Percentiles rank a stretch among this genome's conserved stretches.
Evolutionary conservation across 306 rosid genomes (phyloP).

Genomic region (Cucumis cinereus): DNA sequence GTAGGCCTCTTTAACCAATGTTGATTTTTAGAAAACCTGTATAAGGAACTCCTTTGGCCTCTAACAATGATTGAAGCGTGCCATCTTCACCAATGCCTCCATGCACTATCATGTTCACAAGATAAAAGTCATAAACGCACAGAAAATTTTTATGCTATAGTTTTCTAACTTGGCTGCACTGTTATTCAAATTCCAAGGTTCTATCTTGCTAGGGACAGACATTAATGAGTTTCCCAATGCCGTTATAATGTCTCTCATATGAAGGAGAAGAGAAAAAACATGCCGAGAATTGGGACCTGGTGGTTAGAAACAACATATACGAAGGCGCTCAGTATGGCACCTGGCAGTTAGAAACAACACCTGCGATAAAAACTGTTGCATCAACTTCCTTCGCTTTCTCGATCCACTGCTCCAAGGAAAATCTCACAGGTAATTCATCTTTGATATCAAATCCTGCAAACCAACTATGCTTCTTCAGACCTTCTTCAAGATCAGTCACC

Average conservation of each 20-base stretch:
- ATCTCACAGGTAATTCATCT: constrained; percentile 45
- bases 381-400: constrained; percentile 61
- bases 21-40: constrained; percentile 44
- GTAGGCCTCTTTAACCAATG: neutral
- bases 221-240: neutral
- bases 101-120: constrained; percentile 49
- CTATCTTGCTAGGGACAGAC: neutral
- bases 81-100: constrained; percentile 99
- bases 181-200: neutral
- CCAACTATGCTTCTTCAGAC: constrained; percentile 62
- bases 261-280: neutral
- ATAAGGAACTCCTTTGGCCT: constrained; percentile 71
- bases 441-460: constrained; percentile 69
- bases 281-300: neutral
- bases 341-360: constrained; percentile 18
- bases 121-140: constrained; percentile 11
- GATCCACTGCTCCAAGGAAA: constrained; percentile 67
- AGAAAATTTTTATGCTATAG: neutral
- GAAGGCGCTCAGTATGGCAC: constrained; percentile 9
- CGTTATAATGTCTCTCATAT: neutral
- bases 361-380: constrained; percentile 85
- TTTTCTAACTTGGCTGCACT: neutral
- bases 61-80: constrained; percentile 75
- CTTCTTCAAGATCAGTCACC: constrained; percentile 55
- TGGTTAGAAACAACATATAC: neutral